phyloP scores from a whole-genome alignment of 345 rosid genomes.

The Brassica nigra region DNA sequence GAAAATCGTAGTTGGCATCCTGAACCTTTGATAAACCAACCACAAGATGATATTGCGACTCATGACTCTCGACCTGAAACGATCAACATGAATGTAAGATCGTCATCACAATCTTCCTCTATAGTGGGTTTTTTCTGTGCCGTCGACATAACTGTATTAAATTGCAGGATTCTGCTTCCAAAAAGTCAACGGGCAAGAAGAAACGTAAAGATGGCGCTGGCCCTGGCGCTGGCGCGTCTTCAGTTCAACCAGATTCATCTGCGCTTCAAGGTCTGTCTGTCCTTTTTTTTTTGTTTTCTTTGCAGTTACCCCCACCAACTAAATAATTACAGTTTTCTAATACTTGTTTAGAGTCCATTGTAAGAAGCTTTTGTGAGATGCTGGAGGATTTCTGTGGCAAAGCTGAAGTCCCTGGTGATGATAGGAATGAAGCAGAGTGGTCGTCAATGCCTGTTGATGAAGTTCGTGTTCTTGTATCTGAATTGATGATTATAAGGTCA shows the following conservation, averaged over 20 bases:
- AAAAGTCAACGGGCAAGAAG: conserved; percentile 73
- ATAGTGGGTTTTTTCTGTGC: conserved; percentile 24
- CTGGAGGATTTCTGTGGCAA: conserved; percentile 79
- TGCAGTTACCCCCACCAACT: conserved; percentile 23
- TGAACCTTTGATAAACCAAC: conserved; percentile 40
- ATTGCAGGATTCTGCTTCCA: conserved; percentile 74
- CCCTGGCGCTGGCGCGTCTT: conserved; percentile 7
- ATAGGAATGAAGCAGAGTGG: conserved; percentile 87
- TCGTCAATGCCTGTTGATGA: conserved; percentile 65
- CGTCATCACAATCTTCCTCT: conserved; percentile 31
- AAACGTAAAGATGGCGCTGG: conserved; percentile 51
- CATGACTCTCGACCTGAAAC: conserved; percentile 49
- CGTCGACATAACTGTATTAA: conserved; percentile 24
- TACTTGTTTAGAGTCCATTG: conserved; percentile 57
- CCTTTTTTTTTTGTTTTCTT: conserved; percentile 10
- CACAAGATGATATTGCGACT: conserved; percentile 44
- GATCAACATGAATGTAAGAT: conserved; percentile 55
- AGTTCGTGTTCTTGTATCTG: conserved; percentile 78
- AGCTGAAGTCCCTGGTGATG: conserved; percentile 86
- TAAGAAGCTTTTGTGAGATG: conserved; percentile 69
- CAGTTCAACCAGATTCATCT: conserved; percentile 56
- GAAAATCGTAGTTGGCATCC: conserved; percentile 38
- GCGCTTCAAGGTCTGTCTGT: conserved; percentile 71
- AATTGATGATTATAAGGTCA: conserved; percentile 70
- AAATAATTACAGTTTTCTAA: conserved; percentile 9